Conservation (phyloP, 2,329 filamentous ascomycete species). For the Penicillium polonicum region DNA sequence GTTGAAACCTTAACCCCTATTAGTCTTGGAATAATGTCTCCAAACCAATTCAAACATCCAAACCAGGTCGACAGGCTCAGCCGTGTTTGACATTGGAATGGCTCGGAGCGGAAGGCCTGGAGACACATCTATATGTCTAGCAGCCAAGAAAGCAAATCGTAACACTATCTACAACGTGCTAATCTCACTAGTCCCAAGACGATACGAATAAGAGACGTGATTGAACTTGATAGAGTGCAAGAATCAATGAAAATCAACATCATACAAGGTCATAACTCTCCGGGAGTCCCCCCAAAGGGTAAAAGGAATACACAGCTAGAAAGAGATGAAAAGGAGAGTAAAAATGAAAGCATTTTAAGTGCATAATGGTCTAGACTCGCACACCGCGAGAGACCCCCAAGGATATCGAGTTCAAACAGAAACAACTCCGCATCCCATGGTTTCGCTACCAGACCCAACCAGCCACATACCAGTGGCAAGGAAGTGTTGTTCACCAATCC, state of each 20-base stretch:
- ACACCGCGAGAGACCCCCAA: constrained; percentile 30
- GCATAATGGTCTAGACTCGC: constrained; percentile 35
- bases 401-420: constrained; percentile 31
- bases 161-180: background rate
- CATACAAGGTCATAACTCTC: constrained; percentile 17
- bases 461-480: constrained; percentile 32
- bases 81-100: background rate
- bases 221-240: constrained; percentile 18
- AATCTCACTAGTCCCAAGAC: background rate
- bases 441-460: constrained; percentile 34
- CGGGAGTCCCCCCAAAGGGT: constrained; percentile 18
- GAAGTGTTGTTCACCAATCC: constrained; percentile 33
- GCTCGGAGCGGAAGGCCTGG: no score
- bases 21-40: background rate
- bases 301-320: constrained; percentile 9
- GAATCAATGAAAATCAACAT: constrained; percentile 9
- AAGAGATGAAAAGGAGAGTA: constrained; percentile 9
- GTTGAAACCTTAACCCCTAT: background rate
- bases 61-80: no score
- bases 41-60: background rate
- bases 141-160: background rate
- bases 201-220: constrained; percentile 15
- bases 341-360: constrained; percentile 27
- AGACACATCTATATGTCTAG: background rate
- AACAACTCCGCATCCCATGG: constrained; percentile 43